Percentiles rank a stretch among this genome's conserved stretches.
These are phyloP conservation scores for Fusarium mundagurra DNA, from an alignment of 2,329 filamentous ascomycete species.

Conservation along the genomic window DNA sequence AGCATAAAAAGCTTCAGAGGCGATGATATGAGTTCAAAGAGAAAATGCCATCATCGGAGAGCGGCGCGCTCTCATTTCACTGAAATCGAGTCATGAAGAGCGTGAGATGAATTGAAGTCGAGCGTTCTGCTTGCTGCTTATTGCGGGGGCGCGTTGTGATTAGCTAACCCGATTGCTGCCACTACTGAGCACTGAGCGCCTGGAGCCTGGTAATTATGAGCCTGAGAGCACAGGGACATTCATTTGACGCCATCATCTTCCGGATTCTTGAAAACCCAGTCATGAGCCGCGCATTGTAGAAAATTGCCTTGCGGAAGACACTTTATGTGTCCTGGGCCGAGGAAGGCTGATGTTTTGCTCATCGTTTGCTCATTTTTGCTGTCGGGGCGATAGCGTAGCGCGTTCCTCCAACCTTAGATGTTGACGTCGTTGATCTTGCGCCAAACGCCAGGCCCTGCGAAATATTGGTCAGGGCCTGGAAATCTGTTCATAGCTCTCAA, in stretches of 20 bases:
- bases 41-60: neutral
- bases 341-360: neutral
- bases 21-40: too few species aligned
- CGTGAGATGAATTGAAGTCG: neutral
- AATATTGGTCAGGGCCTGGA: neutral
- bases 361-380: neutral
- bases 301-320: neutral
- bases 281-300: accelerated
- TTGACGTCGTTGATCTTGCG: slow-evolving; percentile 22
- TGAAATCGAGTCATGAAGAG: neutral
- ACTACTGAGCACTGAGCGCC: neutral
- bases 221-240: neutral
- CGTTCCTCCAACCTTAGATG: neutral
- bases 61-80: neutral
- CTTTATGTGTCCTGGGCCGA: too few species aligned
- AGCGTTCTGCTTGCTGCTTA: neutral
- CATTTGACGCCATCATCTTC: neutral
- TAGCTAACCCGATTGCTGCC: neutral
- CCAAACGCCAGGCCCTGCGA: neutral
- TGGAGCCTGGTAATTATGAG: neutral
- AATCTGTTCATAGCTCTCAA: neutral
- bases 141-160: neutral
- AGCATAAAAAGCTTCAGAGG: accelerated
- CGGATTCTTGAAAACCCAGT: neutral
- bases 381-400: neutral